These are phyloP conservation scores for Aethionema arabicum DNA, from an alignment of 345 rosid genomes.

Conservation along the genomic window DNA sequence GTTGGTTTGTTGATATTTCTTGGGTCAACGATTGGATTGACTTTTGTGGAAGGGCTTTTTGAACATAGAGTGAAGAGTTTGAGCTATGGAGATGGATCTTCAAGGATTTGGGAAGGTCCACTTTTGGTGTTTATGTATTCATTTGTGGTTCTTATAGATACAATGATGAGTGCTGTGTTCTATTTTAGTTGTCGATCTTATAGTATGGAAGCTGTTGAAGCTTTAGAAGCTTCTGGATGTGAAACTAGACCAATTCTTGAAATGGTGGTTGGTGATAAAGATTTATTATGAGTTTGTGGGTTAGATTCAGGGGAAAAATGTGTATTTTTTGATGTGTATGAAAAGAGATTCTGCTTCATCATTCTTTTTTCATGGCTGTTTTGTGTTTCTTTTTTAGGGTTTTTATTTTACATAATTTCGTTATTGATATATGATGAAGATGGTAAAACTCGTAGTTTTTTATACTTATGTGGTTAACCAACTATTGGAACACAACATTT, in stretches of 20 bases:
- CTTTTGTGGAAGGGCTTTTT: conserved; percentile 81
- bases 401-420: neutral
- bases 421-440: too few relatives aligned
- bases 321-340: conserved; percentile 1
- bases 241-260: conserved; percentile 17
- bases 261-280: neutral
- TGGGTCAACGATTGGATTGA: conserved; percentile 77
- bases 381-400: neutral
- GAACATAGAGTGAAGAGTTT: conserved; percentile 84
- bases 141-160: conserved; percentile 79
- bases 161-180: conserved; percentile 86
- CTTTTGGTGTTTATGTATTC: conserved; percentile 82
- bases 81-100: conserved; percentile 91
- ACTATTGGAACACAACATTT: too few relatives aligned
- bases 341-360: conserved; percentile 12
- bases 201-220: conserved; percentile 38
- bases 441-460: too few relatives aligned
- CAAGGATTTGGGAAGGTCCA: conserved; percentile 94
- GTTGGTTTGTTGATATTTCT: conserved; percentile 82
- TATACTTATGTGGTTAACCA: too few relatives aligned
- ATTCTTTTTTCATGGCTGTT: neutral
- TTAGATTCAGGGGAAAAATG: neutral
- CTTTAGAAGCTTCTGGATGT: conserved; percentile 32
- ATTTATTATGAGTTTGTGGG: conserved; percentile 15
- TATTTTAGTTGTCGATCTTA: conserved; percentile 81